phyloP scores from a whole-genome alignment of 495 filamentous ascomycete species.

The Pseudomonodictys pantanalensis region DNA sequence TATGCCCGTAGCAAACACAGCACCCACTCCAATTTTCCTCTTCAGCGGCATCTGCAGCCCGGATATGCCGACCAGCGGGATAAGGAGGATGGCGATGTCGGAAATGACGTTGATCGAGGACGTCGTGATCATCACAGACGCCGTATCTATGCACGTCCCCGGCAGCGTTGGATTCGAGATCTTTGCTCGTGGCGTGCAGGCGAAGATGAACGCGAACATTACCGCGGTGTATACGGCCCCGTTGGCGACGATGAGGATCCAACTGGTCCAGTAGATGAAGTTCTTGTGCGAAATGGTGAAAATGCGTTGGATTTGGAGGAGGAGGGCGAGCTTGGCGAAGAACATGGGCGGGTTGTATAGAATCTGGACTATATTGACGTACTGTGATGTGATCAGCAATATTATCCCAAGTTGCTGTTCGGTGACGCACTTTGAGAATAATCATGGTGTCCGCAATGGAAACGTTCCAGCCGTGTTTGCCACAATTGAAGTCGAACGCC shows the following conservation, averaged over 20 bases:
- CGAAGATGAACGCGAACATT: conserved; percentile 17
- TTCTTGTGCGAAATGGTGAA: conserved; percentile 24
- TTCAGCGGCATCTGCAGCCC: conserved; percentile 12
- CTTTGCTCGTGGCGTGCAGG: conserved; percentile 14
- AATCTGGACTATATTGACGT: conserved; percentile 19
- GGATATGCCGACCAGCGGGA: conserved; percentile 5
- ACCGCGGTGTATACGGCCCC: conserved; percentile 9
- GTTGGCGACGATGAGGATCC: conserved; percentile 26
- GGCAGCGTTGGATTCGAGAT: conserved; percentile 4
- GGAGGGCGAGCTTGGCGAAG: conserved; percentile 7
- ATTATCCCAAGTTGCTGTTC: neutral
- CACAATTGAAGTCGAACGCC: conserved; percentile 11
- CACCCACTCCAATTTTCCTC: conserved; percentile 8
- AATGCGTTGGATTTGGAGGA: conserved; percentile 24
- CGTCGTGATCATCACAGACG: neutral
- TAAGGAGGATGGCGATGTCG: conserved; percentile 3
- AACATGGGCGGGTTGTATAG: conserved; percentile 16
- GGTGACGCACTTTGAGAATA: neutral
- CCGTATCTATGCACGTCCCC: conserved; percentile 2
- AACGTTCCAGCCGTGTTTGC: conserved; percentile 31
- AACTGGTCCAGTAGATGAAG: conserved; percentile 14
- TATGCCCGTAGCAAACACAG: conserved; percentile 13
- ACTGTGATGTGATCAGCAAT: conserved; percentile 11
- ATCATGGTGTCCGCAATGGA: neutral
- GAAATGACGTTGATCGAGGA: conserved; percentile 1